Evolutionary conservation across 1,139 yeast genomes (phyloP).

Genomic region (Candida sp.): DNA sequence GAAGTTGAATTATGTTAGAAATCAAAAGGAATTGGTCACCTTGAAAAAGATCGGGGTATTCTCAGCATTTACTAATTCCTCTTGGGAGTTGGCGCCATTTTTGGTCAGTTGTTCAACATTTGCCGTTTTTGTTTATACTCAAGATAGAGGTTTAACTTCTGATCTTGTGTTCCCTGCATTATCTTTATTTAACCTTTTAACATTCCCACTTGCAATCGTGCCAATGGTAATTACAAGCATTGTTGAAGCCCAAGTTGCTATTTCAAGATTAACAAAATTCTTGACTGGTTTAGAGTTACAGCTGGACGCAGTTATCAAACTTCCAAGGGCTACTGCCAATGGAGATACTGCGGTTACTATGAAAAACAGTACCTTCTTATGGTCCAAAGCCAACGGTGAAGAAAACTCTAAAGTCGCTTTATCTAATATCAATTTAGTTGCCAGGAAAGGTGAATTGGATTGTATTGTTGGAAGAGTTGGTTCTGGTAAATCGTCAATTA

Average conservation of each 20-base stretch:
- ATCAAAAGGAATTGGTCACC: constrained; percentile 80
- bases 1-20: constrained; percentile 76
- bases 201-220: constrained; percentile 90
- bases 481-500: constrained; percentile 83
- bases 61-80: constrained; percentile 69
- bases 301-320: constrained; percentile 63
- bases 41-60: constrained; percentile 75
- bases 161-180: constrained; percentile 96
- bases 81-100: constrained; percentile 88
- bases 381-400: constrained; percentile 74
- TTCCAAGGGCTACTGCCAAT: constrained; percentile 43
- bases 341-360: constrained; percentile 75
- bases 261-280: constrained; percentile 71
- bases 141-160: constrained; percentile 72
- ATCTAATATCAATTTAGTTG: constrained; percentile 61
- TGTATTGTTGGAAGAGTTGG: constrained; percentile 96
- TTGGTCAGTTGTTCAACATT: constrained; percentile 91
- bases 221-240: constrained; percentile 87
- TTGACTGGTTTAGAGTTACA: constrained; percentile 80
- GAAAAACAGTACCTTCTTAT: constrained; percentile 76
- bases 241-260: constrained; percentile 89
- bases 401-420: constrained; percentile 70
- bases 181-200: constrained; percentile 76
- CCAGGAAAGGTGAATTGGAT: constrained; percentile 75
- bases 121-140: constrained; percentile 69